Conservation (phyloP, 768 basidiomycete species). For the Mycena vitilis region DNA sequence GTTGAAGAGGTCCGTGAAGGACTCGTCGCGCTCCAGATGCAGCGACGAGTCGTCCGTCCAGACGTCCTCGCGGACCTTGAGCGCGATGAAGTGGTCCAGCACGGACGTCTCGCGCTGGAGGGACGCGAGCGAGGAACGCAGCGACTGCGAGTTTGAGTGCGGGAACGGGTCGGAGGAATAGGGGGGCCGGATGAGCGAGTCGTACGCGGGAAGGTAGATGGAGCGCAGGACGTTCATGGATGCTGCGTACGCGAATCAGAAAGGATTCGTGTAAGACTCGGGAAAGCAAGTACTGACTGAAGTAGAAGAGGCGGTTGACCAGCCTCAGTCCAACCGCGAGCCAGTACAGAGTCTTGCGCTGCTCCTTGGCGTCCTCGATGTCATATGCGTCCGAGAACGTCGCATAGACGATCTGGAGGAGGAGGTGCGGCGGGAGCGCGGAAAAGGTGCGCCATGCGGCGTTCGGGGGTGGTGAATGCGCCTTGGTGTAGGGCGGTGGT, state of each 20-base stretch:
- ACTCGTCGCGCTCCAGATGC: slow-evolving; percentile 79
- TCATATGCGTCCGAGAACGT: slow-evolving; percentile 64
- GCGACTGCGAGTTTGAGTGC: slow-evolving; percentile 39
- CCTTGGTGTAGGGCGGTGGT: slow-evolving; percentile 33
- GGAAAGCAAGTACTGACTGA: slow-evolving; percentile 55
- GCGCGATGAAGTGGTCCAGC: slow-evolving; percentile 82
- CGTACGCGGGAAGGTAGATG: slow-evolving; percentile 76
- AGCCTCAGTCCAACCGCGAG: slow-evolving; percentile 69
- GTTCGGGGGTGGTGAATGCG: slow-evolving; percentile 1
- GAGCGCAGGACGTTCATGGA: slow-evolving; percentile 88
- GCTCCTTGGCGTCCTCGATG: slow-evolving; percentile 58
- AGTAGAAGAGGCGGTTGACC: slow-evolving; percentile 74
- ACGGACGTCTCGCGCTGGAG: slow-evolving; percentile 79
- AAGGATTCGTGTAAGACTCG: not conserved
- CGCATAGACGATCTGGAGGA: slow-evolving; percentile 76
- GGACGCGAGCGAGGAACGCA: slow-evolving; percentile 44
- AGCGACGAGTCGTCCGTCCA: slow-evolving; percentile 79
- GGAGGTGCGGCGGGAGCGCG: slow-evolving; percentile 69
- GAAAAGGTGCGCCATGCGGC: slow-evolving; percentile 40
- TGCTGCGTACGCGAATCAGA: slow-evolving; percentile 49
- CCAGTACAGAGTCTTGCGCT: slow-evolving; percentile 81
- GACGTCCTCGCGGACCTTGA: slow-evolving; percentile 84
- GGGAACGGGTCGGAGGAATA: slow-evolving; percentile 88
- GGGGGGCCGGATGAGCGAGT: slow-evolving; percentile 70
- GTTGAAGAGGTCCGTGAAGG: slow-evolving; percentile 83